A percentile compares a stretch with the other conserved stretches of the same genome.
Conservation (phyloP, 768 basidiomycete species). For the Kwoniella europaea region DNA sequence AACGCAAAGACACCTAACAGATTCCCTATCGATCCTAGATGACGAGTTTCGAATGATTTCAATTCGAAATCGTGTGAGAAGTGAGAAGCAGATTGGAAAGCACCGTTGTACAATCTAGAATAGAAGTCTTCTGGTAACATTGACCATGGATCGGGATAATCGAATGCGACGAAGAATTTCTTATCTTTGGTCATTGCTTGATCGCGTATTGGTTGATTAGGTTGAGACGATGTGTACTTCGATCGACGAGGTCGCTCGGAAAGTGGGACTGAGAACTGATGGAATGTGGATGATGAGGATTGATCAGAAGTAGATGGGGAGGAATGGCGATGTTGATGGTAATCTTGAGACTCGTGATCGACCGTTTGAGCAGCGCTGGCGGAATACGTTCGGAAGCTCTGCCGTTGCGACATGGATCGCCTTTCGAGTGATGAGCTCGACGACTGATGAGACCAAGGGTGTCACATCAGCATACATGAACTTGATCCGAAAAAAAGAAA, state of each 20-base stretch:
- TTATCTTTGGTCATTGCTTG: slow-evolving; percentile 10
- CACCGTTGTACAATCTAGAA: slow-evolving; percentile 15
- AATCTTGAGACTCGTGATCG: slow-evolving; percentile 11
- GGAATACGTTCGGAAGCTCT: slow-evolving; percentile 11
- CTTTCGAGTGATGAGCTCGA: slow-evolving; percentile 3
- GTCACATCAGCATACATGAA: too few species aligned
- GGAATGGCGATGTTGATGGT: slow-evolving; percentile 4
- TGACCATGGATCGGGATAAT: slow-evolving; percentile 21
- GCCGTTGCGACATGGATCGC: neutral
- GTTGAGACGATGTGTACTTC: neutral
- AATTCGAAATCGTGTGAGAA: slow-evolving; percentile 24
- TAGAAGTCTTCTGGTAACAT: slow-evolving; percentile 8
- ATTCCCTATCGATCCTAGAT: slow-evolving; percentile 14
- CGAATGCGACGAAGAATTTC: slow-evolving; percentile 11
- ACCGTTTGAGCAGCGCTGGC: slow-evolving; percentile 21
- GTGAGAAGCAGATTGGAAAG: slow-evolving; percentile 26
- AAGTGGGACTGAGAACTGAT: neutral
- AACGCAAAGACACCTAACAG: slow-evolving; percentile 16
- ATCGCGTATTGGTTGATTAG: slow-evolving; percentile 5
- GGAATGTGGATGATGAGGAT: slow-evolving; percentile 1
- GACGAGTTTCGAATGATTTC: neutral
- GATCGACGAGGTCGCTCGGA: neutral
- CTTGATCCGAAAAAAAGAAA: too few species aligned
- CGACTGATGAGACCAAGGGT: too few species aligned
- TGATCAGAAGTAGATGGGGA: neutral